Percentiles rank a stretch among this genome's conserved stretches.
phyloP scores from a whole-genome alignment of 805 yeast species.

The Kazachstania kunashirensis region DNA sequence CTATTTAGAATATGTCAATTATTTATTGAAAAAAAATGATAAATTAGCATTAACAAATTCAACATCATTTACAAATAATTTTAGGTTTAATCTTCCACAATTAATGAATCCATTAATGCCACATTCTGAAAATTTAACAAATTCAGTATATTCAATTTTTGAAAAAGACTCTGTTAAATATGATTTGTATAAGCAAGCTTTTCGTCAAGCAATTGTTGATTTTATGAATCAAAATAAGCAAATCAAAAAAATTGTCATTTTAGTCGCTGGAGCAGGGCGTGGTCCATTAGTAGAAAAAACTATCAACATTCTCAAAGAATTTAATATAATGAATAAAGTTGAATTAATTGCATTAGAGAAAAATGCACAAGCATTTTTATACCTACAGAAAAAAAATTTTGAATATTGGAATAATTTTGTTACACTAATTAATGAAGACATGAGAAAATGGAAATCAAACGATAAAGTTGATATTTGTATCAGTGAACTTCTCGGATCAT shows the following conservation, averaged over 20 bases:
- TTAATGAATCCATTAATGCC: constrained; percentile 64
- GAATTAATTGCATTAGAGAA: constrained; percentile 61
- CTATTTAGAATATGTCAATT: constrained; percentile 37
- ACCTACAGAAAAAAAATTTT: constrained; percentile 40
- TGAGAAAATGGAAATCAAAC: constrained; percentile 41
- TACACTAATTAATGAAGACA: constrained; percentile 46
- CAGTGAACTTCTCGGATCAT: constrained; percentile 79
- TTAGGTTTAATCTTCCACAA: constrained; percentile 12
- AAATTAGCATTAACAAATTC: constrained; percentile 6
- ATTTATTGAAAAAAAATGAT: constrained; percentile 31
- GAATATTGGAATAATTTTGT: constrained; percentile 47
- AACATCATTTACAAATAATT: neutral
- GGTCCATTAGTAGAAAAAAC: constrained; percentile 67
- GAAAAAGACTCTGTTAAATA: constrained; percentile 67
- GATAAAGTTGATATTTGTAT: constrained; percentile 48
- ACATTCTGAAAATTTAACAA: constrained; percentile 43
- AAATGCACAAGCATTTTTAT: constrained; percentile 49
- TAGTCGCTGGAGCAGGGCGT: constrained; percentile 80
- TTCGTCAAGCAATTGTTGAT: constrained; percentile 41
- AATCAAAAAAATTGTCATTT: constrained; percentile 30
- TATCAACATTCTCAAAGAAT: constrained; percentile 32
- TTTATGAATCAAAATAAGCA: constrained; percentile 14
- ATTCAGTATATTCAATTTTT: constrained; percentile 55
- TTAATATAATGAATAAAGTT: constrained; percentile 18
- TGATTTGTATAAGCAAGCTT: constrained; percentile 55